Evolutionary conservation across 108 stramenopile species (phyloP).

Genomic region (Cylindrotheca fusiformis): DNA sequence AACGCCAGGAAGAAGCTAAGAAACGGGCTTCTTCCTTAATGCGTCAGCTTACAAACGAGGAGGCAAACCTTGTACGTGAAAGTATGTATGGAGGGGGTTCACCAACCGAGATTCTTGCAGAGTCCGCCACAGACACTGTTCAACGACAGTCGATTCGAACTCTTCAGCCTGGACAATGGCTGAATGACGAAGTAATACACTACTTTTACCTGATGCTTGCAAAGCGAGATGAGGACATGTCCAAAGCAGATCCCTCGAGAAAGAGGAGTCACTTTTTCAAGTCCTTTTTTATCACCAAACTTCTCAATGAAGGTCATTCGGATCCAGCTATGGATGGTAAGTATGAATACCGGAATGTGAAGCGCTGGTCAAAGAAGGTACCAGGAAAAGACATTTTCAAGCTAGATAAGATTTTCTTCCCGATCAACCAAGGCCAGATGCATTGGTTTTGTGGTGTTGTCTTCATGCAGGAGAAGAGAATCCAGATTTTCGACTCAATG

Average conservation of each 20-base stretch:
- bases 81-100: slow-evolving; percentile 57
- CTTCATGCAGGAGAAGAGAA: slow-evolving; percentile 82
- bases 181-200: slow-evolving; percentile 97
- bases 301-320: slow-evolving; percentile 75
- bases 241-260: slow-evolving; percentile 47
- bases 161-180: slow-evolving; percentile 81
- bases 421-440: slow-evolving; percentile 82
- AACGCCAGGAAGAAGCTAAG: slow-evolving; percentile 47
- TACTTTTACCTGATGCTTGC: slow-evolving; percentile 88
- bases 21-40: slow-evolving; percentile 52
- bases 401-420: slow-evolving; percentile 89
- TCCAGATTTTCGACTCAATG: slow-evolving; percentile 82
- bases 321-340: slow-evolving; percentile 34
- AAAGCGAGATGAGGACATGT: slow-evolving; percentile 76
- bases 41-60: slow-evolving; percentile 62
- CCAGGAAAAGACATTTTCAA: slow-evolving; percentile 90
- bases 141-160: slow-evolving; percentile 60
- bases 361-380: slow-evolving; percentile 90
- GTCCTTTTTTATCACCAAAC: slow-evolving; percentile 93
- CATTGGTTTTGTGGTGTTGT: slow-evolving; percentile 95
- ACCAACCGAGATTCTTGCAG: slow-evolving; percentile 50
- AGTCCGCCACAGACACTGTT: slow-evolving; percentile 66
- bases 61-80: slow-evolving; percentile 45
- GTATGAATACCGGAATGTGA: slow-evolving; percentile 92
- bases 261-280: slow-evolving; percentile 90